Conservation (phyloP, 257 asterid genomes). For the Solanum ossicruentum region DNA sequence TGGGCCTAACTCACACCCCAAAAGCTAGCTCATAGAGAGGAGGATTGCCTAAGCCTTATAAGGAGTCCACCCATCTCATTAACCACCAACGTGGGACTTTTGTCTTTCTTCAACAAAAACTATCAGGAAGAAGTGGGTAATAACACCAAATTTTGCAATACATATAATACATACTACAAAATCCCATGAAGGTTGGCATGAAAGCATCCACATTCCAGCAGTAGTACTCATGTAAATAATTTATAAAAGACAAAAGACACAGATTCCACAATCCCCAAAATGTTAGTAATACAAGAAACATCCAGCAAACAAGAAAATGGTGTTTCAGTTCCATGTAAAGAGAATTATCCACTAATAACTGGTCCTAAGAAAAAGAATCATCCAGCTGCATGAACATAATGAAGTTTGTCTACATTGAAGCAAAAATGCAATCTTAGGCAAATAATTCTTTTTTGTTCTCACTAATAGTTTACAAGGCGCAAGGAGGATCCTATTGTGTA, state of each 20-base stretch:
- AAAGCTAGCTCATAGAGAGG: too few species aligned
- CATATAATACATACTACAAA: neutral
- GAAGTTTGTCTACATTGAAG: neutral
- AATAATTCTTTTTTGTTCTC: neutral
- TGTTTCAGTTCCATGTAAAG: neutral
- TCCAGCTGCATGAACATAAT: neutral
- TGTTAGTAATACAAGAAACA: neutral
- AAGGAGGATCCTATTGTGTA: neutral
- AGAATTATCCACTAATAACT: neutral
- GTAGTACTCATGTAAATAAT: neutral
- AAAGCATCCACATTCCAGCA: neutral
- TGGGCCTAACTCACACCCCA: too few species aligned
- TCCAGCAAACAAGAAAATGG: neutral
- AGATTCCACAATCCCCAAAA: neutral
- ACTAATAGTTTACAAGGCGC: neutral
- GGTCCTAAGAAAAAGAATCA: neutral
- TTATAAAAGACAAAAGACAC: neutral
- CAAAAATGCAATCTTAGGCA: neutral
- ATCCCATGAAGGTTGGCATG: neutral
- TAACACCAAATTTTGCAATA: neutral
- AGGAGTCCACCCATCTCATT: too few species aligned
- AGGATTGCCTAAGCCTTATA: too few species aligned
- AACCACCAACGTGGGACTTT: too few species aligned
- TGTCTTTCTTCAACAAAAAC: neutral
- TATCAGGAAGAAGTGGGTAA: neutral